phyloP scores from a whole-genome alignment of 352 stramenopile species.

The Thalassiosira delicatula region DNA sequence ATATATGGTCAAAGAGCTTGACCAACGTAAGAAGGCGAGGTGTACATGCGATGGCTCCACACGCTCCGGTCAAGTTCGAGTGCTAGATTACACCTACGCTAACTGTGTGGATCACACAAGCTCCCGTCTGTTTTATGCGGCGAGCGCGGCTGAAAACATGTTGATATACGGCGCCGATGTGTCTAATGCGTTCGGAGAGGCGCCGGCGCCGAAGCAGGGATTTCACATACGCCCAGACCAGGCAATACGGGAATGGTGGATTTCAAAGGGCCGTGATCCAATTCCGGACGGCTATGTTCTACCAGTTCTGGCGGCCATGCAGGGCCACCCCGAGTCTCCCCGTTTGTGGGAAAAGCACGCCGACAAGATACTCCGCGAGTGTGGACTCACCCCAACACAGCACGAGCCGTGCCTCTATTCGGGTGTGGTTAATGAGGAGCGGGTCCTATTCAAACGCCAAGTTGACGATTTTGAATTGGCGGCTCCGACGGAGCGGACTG shows the following conservation, averaged over 20 bases:
- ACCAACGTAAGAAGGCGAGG: constrained; percentile 14
- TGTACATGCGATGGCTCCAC: constrained; percentile 31
- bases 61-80: constrained; percentile 19
- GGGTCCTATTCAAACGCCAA: constrained; percentile 49
- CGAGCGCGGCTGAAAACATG: constrained; percentile 22
- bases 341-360: constrained; percentile 58
- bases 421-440: not conserved
- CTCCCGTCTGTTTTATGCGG: constrained; percentile 44
- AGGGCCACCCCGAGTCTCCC: constrained; percentile 65
- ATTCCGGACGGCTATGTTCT: constrained; percentile 46
- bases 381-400: constrained; percentile 33
- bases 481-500: not conserved
- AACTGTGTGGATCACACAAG: constrained; percentile 54
- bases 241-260: constrained; percentile 43
- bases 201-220: constrained; percentile 31
- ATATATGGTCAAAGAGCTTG: constrained; percentile 11
- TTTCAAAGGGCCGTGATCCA: not conserved
- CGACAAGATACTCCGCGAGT: constrained; percentile 22
- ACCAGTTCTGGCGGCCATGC: constrained; percentile 15
- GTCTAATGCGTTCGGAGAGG: constrained; percentile 57
- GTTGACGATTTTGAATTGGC: constrained; percentile 61
- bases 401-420: constrained; percentile 51
- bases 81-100: constrained; percentile 44
- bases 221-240: constrained; percentile 37
- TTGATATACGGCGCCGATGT: constrained; percentile 52